Conservation (phyloP, 2,329 filamentous ascomycete genomes). For the Fusarium sp. region DNA sequence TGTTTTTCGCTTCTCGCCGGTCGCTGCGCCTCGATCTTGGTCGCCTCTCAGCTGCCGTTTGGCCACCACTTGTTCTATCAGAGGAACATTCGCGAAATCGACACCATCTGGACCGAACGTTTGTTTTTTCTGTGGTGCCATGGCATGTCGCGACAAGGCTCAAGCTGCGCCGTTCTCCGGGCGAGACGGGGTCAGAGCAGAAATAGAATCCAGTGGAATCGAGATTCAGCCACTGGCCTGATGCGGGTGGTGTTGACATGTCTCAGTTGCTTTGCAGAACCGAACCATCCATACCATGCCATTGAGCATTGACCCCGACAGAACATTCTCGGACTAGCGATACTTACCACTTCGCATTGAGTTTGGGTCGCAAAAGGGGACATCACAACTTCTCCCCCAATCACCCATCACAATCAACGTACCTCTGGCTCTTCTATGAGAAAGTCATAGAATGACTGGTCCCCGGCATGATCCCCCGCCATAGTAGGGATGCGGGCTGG, state of each 20-base stretch:
- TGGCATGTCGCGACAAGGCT: slow-evolving; percentile 10
- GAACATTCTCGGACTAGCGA: slow-evolving; percentile 10
- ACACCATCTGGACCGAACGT: not conserved
- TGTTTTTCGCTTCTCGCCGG: not conserved
- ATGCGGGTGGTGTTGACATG: slow-evolving; percentile 37
- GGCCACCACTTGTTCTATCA: slow-evolving; percentile 1
- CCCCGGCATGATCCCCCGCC: slow-evolving; percentile 39
- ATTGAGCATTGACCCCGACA: slow-evolving; percentile 26
- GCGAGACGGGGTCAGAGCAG: slow-evolving; percentile 3
- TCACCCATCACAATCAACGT: slow-evolving; percentile 20
- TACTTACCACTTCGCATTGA: slow-evolving; percentile 18
- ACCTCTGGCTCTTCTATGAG: slow-evolving; percentile 46
- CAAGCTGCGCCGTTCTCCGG: slow-evolving; percentile 16
- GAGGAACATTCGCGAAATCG: slow-evolving; percentile 5
- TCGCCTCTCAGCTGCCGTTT: slow-evolving; percentile 1
- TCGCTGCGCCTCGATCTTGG: not conserved
- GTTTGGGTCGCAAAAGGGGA: slow-evolving; percentile 26
- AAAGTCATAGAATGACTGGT: slow-evolving; percentile 47
- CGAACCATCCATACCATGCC: slow-evolving; percentile 1
- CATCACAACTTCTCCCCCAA: not conserved
- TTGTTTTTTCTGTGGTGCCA: not conserved
- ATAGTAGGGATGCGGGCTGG: slow-evolving; percentile 34
- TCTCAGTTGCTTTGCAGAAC: slow-evolving; percentile 27
- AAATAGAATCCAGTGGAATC: slow-evolving; percentile 23
- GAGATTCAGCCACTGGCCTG: slow-evolving; percentile 45